Conservation (phyloP, 306 rosid species). For the Vigna hirtella region DNA sequence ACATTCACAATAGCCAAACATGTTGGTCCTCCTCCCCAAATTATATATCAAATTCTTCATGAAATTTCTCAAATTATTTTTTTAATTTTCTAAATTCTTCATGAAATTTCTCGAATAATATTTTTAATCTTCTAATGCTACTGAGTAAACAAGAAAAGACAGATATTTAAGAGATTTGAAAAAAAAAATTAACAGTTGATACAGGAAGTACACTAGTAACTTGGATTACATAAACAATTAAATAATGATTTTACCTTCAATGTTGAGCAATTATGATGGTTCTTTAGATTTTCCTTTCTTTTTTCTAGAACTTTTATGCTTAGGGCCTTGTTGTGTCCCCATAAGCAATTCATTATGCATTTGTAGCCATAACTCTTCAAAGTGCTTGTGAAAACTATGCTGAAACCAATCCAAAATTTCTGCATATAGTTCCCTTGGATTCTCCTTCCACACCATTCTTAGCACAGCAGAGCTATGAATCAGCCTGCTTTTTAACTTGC, state of each 20-base stretch:
- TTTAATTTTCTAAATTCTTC: neutral
- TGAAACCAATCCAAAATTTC: constrained; percentile 90
- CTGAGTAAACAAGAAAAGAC: neutral
- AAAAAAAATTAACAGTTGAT: neutral
- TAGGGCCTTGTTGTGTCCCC: constrained; percentile 56
- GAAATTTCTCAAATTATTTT: neutral
- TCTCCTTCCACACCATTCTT: constrained; percentile 75
- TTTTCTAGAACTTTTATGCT: constrained; percentile 30
- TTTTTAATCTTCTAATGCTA: neutral
- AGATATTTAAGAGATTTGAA: neutral
- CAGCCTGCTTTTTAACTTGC: constrained; percentile 53
- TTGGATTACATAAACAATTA: neutral
- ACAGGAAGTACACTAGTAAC: neutral
- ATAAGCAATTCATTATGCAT: constrained; percentile 66
- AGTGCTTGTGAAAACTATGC: constrained; percentile 60
- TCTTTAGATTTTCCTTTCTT: constrained; percentile 47
- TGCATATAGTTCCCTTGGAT: constrained; percentile 65
- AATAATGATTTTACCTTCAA: constrained; percentile 3
- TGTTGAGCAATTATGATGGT: constrained; percentile 24
- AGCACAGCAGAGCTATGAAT: constrained; percentile 63
- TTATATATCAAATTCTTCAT: neutral
- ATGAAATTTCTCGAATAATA: neutral
- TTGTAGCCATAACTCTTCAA: constrained; percentile 65
- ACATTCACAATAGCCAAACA: neutral
- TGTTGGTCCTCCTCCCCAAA: neutral